phyloP scores from a whole-genome alignment of 208 protist genomes.

The Sergeia podlipaevii region DNA sequence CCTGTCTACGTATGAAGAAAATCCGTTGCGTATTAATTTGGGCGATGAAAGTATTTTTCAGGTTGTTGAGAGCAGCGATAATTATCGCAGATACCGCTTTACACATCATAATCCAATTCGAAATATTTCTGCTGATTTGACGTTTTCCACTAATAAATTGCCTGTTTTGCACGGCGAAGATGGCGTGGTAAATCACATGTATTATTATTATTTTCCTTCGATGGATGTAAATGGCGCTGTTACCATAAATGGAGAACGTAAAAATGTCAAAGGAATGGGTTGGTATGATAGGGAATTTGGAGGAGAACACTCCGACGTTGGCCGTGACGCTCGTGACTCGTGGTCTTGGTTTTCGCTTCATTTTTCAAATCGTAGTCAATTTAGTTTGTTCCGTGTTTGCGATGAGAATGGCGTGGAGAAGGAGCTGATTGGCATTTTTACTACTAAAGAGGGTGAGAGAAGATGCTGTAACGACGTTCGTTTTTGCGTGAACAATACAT shows the following conservation, averaged over 20 bases:
- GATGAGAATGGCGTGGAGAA: constrained; percentile 5
- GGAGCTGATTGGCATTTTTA: constrained; percentile 21
- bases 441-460: constrained; percentile 9
- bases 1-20: constrained; percentile 11
- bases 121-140: constrained; percentile 25
- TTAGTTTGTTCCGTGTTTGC: constrained; percentile 33
- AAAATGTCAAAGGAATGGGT: constrained; percentile 27
- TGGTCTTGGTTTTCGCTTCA: constrained; percentile 43
- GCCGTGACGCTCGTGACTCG: constrained; percentile 17
- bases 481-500: constrained; percentile 23
- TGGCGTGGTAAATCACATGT: constrained; percentile 43
- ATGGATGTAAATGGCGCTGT: constrained; percentile 31
- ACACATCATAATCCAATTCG: constrained; percentile 16
- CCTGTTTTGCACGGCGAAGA: constrained; percentile 28
- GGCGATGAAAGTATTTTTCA: constrained; percentile 22
- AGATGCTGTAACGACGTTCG: constrained; percentile 18
- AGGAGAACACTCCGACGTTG: constrained; percentile 7
- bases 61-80: constrained; percentile 3
- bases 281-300: constrained; percentile 59
- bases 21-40: constrained; percentile 29
- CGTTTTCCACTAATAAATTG: constrained; percentile 11
- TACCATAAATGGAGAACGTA: constrained; percentile 12
- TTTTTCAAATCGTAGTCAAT: constrained; percentile 20
- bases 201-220: constrained; percentile 50
- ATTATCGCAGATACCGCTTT: constrained; percentile 23